Percentiles rank a stretch among this genome's conserved stretches.
Conservation (phyloP, 768 basidiomycete species). For the Xerocomus brunneocitrinus region DNA sequence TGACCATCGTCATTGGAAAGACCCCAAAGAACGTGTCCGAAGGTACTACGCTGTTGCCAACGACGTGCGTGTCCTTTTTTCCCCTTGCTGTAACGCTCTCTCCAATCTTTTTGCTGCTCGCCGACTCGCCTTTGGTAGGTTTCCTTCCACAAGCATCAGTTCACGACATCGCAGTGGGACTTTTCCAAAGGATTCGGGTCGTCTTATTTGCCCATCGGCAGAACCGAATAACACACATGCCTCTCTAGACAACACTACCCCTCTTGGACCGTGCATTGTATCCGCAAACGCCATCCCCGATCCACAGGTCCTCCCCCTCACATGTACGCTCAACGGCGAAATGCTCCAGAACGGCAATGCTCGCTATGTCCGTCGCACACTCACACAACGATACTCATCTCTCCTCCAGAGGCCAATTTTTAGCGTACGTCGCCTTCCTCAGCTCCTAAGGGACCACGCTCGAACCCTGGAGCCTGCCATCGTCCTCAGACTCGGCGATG, state of each 20-base stretch:
- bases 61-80: conserved; percentile 45
- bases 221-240: neutral
- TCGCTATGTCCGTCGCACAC: conserved; percentile 37
- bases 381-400: neutral
- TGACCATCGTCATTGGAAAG: conserved; percentile 81
- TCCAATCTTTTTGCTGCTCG: neutral
- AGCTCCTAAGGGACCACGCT: conserved; percentile 82
- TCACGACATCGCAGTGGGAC: conserved; percentile 79
- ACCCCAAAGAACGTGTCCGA: conserved; percentile 75
- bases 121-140: conserved; percentile 29
- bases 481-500: conserved; percentile 71
- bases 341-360: conserved; percentile 74
- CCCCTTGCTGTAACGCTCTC: too few relatives aligned
- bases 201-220: conserved; percentile 8
- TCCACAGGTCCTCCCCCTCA: conserved; percentile 60
- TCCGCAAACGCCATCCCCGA: conserved; percentile 58
- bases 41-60: conserved; percentile 81
- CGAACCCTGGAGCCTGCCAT: conserved; percentile 67
- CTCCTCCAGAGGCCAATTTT: conserved; percentile 68
- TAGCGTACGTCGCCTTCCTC: conserved; percentile 70
- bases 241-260: conserved; percentile 39
- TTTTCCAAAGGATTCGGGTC: conserved; percentile 85
- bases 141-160: conserved; percentile 80
- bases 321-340: conserved; percentile 61
- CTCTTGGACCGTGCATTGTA: conserved; percentile 79